Conservation (phyloP, 139 green algal species). For the Zygnema circumcarinatum region DNA sequence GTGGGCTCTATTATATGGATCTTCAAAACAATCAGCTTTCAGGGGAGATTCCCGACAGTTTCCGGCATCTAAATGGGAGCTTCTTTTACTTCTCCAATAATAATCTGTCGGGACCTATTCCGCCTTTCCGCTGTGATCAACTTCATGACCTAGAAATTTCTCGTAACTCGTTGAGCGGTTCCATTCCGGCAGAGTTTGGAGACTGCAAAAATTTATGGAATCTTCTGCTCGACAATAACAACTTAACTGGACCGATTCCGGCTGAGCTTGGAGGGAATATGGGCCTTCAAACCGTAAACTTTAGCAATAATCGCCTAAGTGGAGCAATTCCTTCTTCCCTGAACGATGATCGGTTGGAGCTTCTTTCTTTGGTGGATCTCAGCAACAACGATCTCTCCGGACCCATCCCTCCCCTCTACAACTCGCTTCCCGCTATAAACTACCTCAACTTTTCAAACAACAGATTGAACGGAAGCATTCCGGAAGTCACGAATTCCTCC, state of each 20-base stretch:
- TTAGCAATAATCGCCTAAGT: slow-evolving; percentile 8
- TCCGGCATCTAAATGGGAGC: background rate
- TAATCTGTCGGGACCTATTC: background rate
- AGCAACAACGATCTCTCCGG: background rate
- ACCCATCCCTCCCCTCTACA: background rate
- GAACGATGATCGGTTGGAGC: too few species aligned
- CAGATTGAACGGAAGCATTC: background rate
- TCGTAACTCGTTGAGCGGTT: slow-evolving; percentile 1
- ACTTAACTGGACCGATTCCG: slow-evolving; percentile 17
- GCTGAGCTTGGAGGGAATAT: slow-evolving; percentile 2
- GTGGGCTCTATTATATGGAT: too few species aligned
- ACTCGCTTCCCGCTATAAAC: too few species aligned
- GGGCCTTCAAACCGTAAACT: too few species aligned
- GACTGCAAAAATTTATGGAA: background rate
- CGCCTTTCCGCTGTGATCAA: background rate
- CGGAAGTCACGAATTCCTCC: background rate
- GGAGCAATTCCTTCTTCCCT: background rate
- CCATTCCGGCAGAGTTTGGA: slow-evolving; percentile 13
- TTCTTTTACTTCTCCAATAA: slow-evolving; percentile 7
- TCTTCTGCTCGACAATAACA: slow-evolving; percentile 3
- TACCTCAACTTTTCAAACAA: slow-evolving; percentile 4
- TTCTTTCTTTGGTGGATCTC: background rate
- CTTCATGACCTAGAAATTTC: background rate
- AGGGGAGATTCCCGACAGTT: slow-evolving; percentile 13
- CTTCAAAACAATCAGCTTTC: slow-evolving; percentile 24